Evolutionary conservation across 83 land plant genomes (phyloP).

Genomic region (Picea abies): DNA sequence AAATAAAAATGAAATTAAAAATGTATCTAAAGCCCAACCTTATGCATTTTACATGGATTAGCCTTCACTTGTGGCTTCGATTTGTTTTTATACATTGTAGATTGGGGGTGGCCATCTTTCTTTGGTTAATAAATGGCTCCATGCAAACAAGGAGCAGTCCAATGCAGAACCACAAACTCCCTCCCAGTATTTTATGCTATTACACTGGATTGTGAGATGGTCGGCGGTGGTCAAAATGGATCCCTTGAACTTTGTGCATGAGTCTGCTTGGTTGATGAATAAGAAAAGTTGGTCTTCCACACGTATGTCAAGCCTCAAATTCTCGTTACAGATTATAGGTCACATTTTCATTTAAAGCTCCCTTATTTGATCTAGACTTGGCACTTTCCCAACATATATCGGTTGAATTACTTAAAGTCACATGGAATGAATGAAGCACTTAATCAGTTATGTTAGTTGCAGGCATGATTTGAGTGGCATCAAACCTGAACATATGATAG

Average conservation of each 20-base stretch:
- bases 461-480: slow-evolving; percentile 76
- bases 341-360: no score
- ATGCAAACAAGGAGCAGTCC: not conserved
- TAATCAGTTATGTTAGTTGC: not conserved
- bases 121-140: not conserved
- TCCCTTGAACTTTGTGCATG: slow-evolving; percentile 20
- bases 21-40: no score
- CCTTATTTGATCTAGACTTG: no score
- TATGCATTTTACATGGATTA: no score
- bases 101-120: no score
- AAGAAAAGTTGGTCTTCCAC: slow-evolving; percentile 62
- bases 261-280: slow-evolving; percentile 70
- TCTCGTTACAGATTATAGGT: slow-evolving; percentile 62
- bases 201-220: slow-evolving; percentile 85
- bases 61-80: no score
- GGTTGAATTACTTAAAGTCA: no score
- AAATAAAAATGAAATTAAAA: no score
- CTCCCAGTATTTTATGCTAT: slow-evolving; percentile 9
- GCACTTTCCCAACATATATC: no score
- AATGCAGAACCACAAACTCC: no score
- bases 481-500: slow-evolving; percentile 46
- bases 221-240: slow-evolving; percentile 58
- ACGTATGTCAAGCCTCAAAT: slow-evolving; percentile 56
- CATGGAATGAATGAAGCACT: no score
- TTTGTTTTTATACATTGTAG: no score